Base-by-base conservation (phyloP, 768 basidiomycete species). In the Pilatotrama ljubarskyi region DNA sequence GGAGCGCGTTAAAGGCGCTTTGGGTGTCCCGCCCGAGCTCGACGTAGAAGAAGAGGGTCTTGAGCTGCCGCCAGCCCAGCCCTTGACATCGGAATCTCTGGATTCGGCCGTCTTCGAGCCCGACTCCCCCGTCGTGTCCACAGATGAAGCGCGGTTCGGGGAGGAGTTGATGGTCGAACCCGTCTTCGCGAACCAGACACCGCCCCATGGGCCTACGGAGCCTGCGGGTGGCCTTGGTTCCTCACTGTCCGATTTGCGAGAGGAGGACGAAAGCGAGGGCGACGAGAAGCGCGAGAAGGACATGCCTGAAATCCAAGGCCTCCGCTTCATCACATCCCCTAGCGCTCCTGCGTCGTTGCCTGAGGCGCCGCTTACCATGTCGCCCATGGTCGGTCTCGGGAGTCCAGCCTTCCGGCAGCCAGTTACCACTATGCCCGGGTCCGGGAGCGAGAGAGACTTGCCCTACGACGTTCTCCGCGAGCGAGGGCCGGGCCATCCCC, bases 11-110 rank as follows among this genome's bases (percentile, higher is more conserved):
- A 95, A 94, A 67, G 88, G 85, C 29, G 93, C 91, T 0, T 77
- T 97, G 1, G 94, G 94, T 5, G 87, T 94, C 5, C 93, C 94
- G 10, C 88, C 87, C 0, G 93, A 95, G 67, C 77, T 95, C 20
- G 88, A 92, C 64, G 73, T 85, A 32, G 86, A 89, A 44, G 81
- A 79, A 25, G 57, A 62, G 13, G 55, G 55, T 8, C 37, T 57
- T 8, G 64, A 58, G 29, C 46, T 55, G 38, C 49, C 58, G 29
- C 29, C 38, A 18, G 53, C 42, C 29, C 42, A 54, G 11, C 55
- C 51, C 1, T 48, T 68, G 26, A 64, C 52, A 18, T 38, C 55
- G 2, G 58, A 53, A 15, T 46, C 59, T 41, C 58, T 66, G 7
- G 66, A 69, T 29, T 22, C 55, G 2, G 47, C 66, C 29, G 65